These are phyloP conservation scores for Grigorovia transvaalensis DNA, from an alignment of 805 yeast genomes.

Conservation along the genomic window DNA sequence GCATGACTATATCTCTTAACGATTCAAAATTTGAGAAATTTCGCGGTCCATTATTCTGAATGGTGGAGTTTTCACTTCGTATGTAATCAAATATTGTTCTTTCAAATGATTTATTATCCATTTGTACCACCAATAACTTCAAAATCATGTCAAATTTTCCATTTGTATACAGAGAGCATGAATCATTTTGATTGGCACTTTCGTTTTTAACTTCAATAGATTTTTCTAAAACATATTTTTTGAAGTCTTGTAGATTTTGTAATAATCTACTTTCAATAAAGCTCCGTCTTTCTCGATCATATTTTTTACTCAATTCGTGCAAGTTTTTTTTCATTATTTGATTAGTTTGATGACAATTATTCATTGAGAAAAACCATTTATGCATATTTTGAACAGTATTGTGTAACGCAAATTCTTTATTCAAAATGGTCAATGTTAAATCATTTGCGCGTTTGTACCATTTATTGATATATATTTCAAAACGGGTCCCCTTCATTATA, in stretches of 20 bases:
- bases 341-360: constrained; percentile 19
- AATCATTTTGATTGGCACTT: background rate
- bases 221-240: background rate
- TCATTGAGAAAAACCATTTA: constrained; percentile 39
- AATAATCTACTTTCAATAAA: constrained; percentile 20
- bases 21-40: constrained; percentile 24
- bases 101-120: constrained; percentile 30
- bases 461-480: constrained; percentile 45
- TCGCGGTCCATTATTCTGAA: background rate
- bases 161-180: background rate
- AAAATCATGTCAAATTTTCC: constrained; percentile 13
- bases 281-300: constrained; percentile 8
- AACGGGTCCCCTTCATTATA: constrained; percentile 30
- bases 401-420: constrained; percentile 48
- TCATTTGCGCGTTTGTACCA: constrained; percentile 62
- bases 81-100: constrained; percentile 13
- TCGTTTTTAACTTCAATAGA: background rate
- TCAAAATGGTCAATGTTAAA: constrained; percentile 44
- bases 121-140: constrained; percentile 26
- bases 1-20: constrained; percentile 35
- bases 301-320: constrained; percentile 20
- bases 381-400: constrained; percentile 41
- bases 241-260: constrained; percentile 19
- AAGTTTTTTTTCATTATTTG: constrained; percentile 16
- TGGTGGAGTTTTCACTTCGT: constrained; percentile 1